These are phyloP conservation scores for Petunia axillaris DNA, from an alignment of 257 asterid species.

Conservation along the genomic window DNA sequence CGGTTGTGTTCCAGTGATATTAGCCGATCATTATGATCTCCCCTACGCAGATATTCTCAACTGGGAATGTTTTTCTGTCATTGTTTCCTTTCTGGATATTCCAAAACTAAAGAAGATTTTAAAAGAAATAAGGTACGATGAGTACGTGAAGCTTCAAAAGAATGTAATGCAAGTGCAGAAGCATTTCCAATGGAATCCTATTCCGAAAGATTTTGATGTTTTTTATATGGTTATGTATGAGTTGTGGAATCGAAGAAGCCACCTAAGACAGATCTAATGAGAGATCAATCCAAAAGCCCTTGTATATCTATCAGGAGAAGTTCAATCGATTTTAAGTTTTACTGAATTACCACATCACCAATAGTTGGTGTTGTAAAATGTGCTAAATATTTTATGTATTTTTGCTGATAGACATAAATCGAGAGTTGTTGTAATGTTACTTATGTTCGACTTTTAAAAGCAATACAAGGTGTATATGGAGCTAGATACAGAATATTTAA, in stretches of 20 bases:
- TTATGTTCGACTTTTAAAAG: neutral
- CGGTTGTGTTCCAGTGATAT: slow-evolving; percentile 84
- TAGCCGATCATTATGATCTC: slow-evolving; percentile 87
- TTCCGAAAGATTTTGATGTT: slow-evolving; percentile 62
- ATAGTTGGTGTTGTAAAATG: neutral
- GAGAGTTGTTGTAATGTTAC: neutral
- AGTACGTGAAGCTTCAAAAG: slow-evolving; percentile 57
- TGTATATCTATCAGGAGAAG: neutral
- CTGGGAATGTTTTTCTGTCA: slow-evolving; percentile 71
- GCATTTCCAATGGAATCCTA: slow-evolving; percentile 73
- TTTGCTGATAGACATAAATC: neutral
- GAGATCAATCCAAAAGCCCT: neutral
- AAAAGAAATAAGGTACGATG: slow-evolving; percentile 23
- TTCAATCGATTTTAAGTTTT: neutral
- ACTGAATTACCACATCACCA: neutral
- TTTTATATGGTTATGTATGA: slow-evolving; percentile 87
- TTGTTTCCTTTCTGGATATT: slow-evolving; percentile 59
- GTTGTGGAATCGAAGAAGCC: slow-evolving; percentile 83
- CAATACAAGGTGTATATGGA: neutral
- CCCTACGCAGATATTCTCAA: slow-evolving; percentile 71
- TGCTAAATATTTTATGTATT: neutral
- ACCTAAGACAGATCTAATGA: slow-evolving; percentile 26
- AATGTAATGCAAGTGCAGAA: slow-evolving; percentile 67
- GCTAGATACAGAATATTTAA: neutral
- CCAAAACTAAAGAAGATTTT: slow-evolving; percentile 64